Conservation (phyloP, 371 early-diverging fungal species). For the Mucor velutinosus region DNA sequence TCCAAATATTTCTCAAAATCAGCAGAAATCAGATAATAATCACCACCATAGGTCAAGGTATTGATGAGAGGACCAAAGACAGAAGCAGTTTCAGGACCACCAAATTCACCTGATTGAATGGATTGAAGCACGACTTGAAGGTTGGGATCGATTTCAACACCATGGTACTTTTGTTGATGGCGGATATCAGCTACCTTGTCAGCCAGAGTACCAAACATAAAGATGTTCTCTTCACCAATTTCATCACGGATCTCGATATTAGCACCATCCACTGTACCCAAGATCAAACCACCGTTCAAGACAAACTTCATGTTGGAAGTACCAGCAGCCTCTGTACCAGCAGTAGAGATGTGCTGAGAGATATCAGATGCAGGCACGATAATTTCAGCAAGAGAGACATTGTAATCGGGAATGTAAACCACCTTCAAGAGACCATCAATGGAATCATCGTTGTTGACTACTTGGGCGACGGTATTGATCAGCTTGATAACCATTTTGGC, state of each 20-base stretch:
- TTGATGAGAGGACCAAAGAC: conserved; percentile 77
- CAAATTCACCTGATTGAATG: conserved; percentile 79
- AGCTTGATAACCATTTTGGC: conserved; percentile 96
- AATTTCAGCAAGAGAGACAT: conserved; percentile 88
- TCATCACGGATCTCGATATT: conserved; percentile 95
- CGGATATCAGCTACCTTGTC: conserved; percentile 89
- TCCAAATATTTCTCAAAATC: conserved; percentile 86
- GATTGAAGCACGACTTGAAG: conserved; percentile 75
- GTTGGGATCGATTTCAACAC: conserved; percentile 69
- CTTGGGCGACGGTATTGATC: conserved; percentile 85
- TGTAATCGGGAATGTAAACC: conserved; percentile 93
- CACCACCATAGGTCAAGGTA: conserved; percentile 80
- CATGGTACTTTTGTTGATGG: conserved; percentile 79
- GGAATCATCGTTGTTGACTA: conserved; percentile 79
- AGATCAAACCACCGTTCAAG: conserved; percentile 91
- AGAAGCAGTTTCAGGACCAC: conserved; percentile 57
- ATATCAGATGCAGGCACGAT: conserved; percentile 93
- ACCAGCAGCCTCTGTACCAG: conserved; percentile 97
- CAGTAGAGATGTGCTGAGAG: conserved; percentile 91
- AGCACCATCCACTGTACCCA: conserved; percentile 88
- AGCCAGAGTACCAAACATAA: conserved; percentile 86
- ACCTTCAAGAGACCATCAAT: conserved; percentile 83
- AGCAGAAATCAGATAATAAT: conserved; percentile 85
- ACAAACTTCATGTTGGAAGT: conserved; percentile 98
- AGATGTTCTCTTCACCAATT: conserved; percentile 92